phyloP scores from a whole-genome alignment of 2,329 filamentous ascomycete genomes.

The Aspergillus pseudoglaucus region DNA sequence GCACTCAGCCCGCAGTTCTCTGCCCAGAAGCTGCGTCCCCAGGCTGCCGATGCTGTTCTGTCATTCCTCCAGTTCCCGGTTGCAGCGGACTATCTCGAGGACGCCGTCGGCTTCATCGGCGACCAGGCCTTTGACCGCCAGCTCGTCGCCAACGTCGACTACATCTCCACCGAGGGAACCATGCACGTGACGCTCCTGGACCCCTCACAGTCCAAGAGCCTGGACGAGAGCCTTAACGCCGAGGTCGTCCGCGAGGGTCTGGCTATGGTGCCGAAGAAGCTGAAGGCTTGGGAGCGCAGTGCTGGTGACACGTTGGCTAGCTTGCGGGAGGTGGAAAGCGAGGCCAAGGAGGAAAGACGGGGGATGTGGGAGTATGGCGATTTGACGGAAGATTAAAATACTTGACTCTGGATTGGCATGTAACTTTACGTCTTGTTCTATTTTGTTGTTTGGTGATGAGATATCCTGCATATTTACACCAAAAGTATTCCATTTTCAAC shows the following conservation, averaged over 20 bases:
- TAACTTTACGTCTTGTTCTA: conserved; percentile 2
- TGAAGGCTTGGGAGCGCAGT: conserved; percentile 83
- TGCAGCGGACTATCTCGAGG: conserved; percentile 72
- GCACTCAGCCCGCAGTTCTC: conserved; percentile 75
- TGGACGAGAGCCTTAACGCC: conserved; percentile 79
- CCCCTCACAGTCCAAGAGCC: conserved; percentile 54
- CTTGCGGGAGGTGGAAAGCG: conserved; percentile 65
- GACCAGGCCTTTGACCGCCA: conserved; percentile 68
- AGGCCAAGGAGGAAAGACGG: conserved; percentile 70
- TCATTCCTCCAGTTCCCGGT: conserved; percentile 85
- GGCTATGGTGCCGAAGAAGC: conserved; percentile 85
- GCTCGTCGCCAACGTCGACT: conserved; percentile 87
- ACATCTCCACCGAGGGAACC: conserved; percentile 70
- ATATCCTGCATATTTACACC: background rate
- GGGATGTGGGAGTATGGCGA: conserved; percentile 99
- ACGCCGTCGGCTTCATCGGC: conserved; percentile 68
- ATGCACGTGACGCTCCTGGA: conserved; percentile 87
- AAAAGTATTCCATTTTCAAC: background rate
- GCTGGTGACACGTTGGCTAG: conserved; percentile 65
- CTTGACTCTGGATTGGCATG: background rate
- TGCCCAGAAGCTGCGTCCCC: conserved; percentile 71
- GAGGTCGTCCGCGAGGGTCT: conserved; percentile 77
- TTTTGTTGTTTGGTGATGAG: background rate
- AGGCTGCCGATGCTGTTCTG: conserved; percentile 79
- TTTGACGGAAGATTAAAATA: conserved; percentile 71